phyloP scores from a whole-genome alignment of 2,329 filamentous ascomycete species.

The Colletotrichum musae region DNA sequence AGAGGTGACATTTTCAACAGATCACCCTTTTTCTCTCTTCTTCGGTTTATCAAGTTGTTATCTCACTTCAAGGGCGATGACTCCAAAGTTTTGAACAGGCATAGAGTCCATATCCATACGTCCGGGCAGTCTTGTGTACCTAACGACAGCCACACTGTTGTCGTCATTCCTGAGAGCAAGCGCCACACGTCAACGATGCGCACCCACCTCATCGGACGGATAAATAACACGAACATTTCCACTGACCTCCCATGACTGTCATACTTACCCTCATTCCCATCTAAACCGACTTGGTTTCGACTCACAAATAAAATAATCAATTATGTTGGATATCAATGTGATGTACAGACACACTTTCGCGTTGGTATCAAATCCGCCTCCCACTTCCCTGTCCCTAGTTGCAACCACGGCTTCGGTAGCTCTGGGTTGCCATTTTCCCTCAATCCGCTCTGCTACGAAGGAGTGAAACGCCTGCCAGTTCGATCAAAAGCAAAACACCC shows the following conservation, averaged over 20 bases:
- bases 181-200: slow-evolving; percentile 7
- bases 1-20: too few relatives aligned
- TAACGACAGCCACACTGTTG: slow-evolving; percentile 14
- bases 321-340: slow-evolving; percentile 35
- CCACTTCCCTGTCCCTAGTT: neutral
- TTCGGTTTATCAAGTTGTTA: too few relatives aligned
- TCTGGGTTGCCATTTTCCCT: slow-evolving; percentile 5
- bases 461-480: slow-evolving; percentile 13
- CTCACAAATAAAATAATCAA: neutral
- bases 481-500: slow-evolving; percentile 2
- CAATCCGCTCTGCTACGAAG: neutral
- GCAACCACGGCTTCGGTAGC: neutral
- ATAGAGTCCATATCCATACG: too few relatives aligned
- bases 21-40: too few relatives aligned
- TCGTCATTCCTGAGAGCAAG: slow-evolving; percentile 15
- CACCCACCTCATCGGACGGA: neutral
- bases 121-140: too few relatives aligned
- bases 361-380: slow-evolving; percentile 34
- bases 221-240: too few relatives aligned
- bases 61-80: too few relatives aligned
- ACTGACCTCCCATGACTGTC: neutral
- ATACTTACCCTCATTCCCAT: neutral
- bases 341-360: slow-evolving; percentile 21
- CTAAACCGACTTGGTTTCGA: neutral
- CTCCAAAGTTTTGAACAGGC: too few relatives aligned